Conservation (phyloP, 805 yeast genomes). For the Candida germanica region DNA sequence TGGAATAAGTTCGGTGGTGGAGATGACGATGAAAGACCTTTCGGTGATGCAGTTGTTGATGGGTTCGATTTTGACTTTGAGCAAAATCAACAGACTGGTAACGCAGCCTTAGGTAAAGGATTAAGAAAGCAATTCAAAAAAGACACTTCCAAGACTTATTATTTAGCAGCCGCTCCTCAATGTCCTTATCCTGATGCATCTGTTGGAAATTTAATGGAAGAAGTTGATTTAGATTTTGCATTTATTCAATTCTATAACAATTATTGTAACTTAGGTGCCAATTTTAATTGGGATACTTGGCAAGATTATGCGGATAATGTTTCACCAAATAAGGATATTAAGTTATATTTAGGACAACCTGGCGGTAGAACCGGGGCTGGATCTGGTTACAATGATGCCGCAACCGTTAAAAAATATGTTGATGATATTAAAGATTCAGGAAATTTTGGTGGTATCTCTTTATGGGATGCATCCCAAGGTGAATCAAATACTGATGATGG, state of each 20-base stretch:
- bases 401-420: constrained; percentile 18
- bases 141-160: constrained; percentile 28
- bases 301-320: constrained; percentile 24
- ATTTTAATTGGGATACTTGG: constrained; percentile 39
- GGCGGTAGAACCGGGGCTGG: constrained; percentile 31
- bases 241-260: constrained; percentile 42
- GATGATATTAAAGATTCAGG: constrained; percentile 17
- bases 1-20: constrained; percentile 42
- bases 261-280: constrained; percentile 24
- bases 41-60: constrained; percentile 73
- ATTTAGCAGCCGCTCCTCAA: constrained; percentile 38
- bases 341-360: constrained; percentile 36
- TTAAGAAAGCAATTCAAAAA: constrained; percentile 20
- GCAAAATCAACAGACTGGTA: constrained; percentile 59
- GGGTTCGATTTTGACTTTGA: constrained; percentile 83
- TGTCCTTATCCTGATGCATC: constrained; percentile 39
- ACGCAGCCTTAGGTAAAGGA: constrained; percentile 48
- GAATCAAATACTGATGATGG: constrained; percentile 21
- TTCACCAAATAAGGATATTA: constrained; percentile 30
- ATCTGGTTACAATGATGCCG: constrained; percentile 27
- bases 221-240: constrained; percentile 29
- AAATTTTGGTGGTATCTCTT: constrained; percentile 65
- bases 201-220: constrained; percentile 26
- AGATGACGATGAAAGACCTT: constrained; percentile 42
- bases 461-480: constrained; percentile 81